Evolutionary conservation across 768 basidiomycete genomes (phyloP), one percentile per base, ranked within the genome.

Genomic region (Calocera cornea): DNA sequence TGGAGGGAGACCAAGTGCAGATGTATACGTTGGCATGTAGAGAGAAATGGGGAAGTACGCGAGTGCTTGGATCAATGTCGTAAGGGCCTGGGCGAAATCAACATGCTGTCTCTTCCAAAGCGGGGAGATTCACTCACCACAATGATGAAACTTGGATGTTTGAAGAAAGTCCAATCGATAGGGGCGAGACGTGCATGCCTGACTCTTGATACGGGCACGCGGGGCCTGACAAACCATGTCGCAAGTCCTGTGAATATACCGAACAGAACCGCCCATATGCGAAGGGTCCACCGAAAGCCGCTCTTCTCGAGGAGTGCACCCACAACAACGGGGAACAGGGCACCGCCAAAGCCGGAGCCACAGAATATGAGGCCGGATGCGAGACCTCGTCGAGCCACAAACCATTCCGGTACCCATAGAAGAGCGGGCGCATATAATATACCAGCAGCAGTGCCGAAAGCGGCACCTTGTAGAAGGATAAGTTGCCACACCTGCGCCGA

Each of bases 321-420:
- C 16, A 64, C 14, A 17, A 67, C 5, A 2, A 40, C 12, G 2
- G 65, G 66, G 66, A 67, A 67, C 16, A 64, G 16, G 50, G 63
- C 66, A 7, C 66, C 66, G 10, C 66, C 66, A 5, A 63, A 8
- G 11, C 66, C 66, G 5, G 33, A 11, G 1, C 66, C 66, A 22
- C 66, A 24, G 31, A 64, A 64, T 19, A 64, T 64, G 60, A 67
- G 22, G n/a, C n/a, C 17, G 27, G 14, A 65, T 67, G 66, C 66
- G 2, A 67, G 34, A 2, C 17, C 11, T 11, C 66, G 66, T 2
- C 60, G 63, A 19, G 22, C 17, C n/a, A 67, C 66, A 31, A 67
- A 67, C 66, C 66, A 67, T 63, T 67, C 66, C 17, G 50, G 11
- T 11, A 67, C 54, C 66, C 66, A 67, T 3, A 63, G 19, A 17